These are phyloP conservation scores for Hypsizygus ulmarius DNA, from an alignment of 1,284 basidiomycete genomes.

Conservation along the genomic window DNA sequence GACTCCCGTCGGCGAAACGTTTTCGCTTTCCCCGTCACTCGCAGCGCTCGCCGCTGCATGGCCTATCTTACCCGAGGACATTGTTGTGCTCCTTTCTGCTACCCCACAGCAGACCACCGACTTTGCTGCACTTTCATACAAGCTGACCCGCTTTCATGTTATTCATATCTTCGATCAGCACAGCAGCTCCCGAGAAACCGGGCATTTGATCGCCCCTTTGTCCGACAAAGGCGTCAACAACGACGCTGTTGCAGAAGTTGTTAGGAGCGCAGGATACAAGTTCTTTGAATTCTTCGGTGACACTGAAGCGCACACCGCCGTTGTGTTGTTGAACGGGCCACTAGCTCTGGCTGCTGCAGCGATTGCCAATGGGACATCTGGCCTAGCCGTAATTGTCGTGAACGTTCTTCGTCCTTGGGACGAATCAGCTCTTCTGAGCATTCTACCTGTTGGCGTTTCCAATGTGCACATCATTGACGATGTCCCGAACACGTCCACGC, in stretches of 20 bases:
- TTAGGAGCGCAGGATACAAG: slow-evolving; percentile 54
- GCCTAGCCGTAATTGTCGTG: slow-evolving; percentile 65
- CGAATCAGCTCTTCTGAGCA: slow-evolving; percentile 52
- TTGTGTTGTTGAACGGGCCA: slow-evolving; percentile 70
- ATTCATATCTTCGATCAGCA: slow-evolving; percentile 81
- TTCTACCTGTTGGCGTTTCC: slow-evolving; percentile 57
- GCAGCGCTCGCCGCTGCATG: slow-evolving; percentile 63
- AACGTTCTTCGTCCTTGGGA: slow-evolving; percentile 79
- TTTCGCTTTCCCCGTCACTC: slow-evolving; percentile 71
- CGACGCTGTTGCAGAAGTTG: slow-evolving; percentile 41
- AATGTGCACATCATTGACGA: slow-evolving; percentile 74
- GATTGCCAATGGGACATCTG: slow-evolving; percentile 40
- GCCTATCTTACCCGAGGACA: slow-evolving; percentile 60
- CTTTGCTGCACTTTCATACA: slow-evolving; percentile 68
- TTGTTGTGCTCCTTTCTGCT: slow-evolving; percentile 79
- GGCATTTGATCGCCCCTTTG: slow-evolving; percentile 44
- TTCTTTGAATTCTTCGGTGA: slow-evolving; percentile 73
- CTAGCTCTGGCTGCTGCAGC: slow-evolving; percentile 58
- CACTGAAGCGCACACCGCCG: slow-evolving; percentile 49
- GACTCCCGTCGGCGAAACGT: slow-evolving; percentile 61
- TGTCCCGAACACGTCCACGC: slow-evolving; percentile 58
- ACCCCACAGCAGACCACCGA: slow-evolving; percentile 78
- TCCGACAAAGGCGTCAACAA: slow-evolving; percentile 27
- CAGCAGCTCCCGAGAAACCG: slow-evolving; percentile 66
- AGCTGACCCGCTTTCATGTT: slow-evolving; percentile 59